These are phyloP conservation scores for Tubosaeta sp. DNA, from an alignment of 768 basidiomycete species.

Conservation along the genomic window DNA sequence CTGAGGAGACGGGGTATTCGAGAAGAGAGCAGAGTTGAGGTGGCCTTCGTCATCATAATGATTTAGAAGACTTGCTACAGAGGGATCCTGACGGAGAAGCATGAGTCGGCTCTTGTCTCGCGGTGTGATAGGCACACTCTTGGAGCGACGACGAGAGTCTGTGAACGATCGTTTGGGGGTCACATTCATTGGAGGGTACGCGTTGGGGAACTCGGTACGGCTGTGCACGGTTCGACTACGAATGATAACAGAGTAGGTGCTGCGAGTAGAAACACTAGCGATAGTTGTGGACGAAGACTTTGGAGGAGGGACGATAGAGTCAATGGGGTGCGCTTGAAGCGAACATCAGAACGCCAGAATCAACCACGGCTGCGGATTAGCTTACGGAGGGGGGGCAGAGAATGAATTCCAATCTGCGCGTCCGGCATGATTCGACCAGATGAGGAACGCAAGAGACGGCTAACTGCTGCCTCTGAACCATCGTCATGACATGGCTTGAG, in stretches of 20 bases:
- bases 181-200: slow-evolving; percentile 43
- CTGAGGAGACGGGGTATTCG: slow-evolving; percentile 44
- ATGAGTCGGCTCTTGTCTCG: slow-evolving; percentile 51
- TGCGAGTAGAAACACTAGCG: slow-evolving; percentile 48
- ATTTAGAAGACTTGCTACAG: slow-evolving; percentile 67
- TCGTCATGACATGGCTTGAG: slow-evolving; percentile 30
- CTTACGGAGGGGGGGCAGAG: slow-evolving; percentile 70
- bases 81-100: slow-evolving; percentile 68
- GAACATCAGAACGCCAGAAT: not conserved
- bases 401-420: slow-evolving; percentile 50
- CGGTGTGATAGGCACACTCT: slow-evolving; percentile 37
- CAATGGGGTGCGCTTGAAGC: slow-evolving; percentile 59
- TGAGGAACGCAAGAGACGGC: slow-evolving; percentile 61
- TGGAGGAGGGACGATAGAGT: slow-evolving; percentile 48
- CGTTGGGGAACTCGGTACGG: slow-evolving; percentile 61
- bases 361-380: slow-evolving; percentile 4
- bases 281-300: slow-evolving; percentile 50
- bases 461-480: slow-evolving; percentile 42
- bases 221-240: slow-evolving; percentile 57
- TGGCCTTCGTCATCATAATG: slow-evolving; percentile 73
- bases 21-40: slow-evolving; percentile 58
- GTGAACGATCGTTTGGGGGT: slow-evolving; percentile 24
- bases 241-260: slow-evolving; percentile 72
- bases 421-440: slow-evolving; percentile 62
- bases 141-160: slow-evolving; percentile 26